phyloP scores from a whole-genome alignment of 495 filamentous ascomycete species.

The Cercophora samala region DNA sequence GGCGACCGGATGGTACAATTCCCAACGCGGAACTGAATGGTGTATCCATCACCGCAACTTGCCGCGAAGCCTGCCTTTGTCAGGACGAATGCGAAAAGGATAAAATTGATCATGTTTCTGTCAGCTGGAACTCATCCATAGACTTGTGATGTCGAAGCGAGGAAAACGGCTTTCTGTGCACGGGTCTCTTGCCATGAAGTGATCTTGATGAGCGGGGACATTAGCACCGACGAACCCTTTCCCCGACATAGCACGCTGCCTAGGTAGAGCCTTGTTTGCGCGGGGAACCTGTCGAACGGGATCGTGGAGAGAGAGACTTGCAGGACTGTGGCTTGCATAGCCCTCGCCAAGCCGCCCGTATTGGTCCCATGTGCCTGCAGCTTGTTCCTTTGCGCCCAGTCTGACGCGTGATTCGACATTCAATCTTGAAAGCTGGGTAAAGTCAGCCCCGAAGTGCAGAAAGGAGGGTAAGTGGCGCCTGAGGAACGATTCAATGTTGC shows the following conservation, averaged over 20 bases:
- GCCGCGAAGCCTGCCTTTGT: background rate
- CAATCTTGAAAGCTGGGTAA: background rate
- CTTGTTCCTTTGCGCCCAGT: background rate
- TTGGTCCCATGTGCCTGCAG: background rate
- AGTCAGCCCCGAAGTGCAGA: background rate
- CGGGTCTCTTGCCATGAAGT: background rate
- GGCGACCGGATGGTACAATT: conserved; percentile 14
- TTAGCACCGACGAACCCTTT: background rate
- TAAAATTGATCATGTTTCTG: background rate
- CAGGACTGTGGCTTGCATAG: background rate
- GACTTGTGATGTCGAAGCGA: no score
- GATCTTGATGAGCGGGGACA: background rate
- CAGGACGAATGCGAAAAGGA: background rate
- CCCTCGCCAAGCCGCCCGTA: background rate
- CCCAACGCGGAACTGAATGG: conserved; percentile 14
- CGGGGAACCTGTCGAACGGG: background rate
- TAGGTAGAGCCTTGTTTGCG: background rate
- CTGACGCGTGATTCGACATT: background rate
- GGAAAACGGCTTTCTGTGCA: no score
- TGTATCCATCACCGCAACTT: background rate
- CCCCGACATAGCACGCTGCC: background rate
- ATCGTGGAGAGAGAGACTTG: background rate
- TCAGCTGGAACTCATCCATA: no score
- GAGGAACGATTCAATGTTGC: no score
- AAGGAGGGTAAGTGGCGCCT: background rate